phyloP scores from a whole-genome alignment of 176 grass and related monocot species.

The Cenchrus purpureus region DNA sequence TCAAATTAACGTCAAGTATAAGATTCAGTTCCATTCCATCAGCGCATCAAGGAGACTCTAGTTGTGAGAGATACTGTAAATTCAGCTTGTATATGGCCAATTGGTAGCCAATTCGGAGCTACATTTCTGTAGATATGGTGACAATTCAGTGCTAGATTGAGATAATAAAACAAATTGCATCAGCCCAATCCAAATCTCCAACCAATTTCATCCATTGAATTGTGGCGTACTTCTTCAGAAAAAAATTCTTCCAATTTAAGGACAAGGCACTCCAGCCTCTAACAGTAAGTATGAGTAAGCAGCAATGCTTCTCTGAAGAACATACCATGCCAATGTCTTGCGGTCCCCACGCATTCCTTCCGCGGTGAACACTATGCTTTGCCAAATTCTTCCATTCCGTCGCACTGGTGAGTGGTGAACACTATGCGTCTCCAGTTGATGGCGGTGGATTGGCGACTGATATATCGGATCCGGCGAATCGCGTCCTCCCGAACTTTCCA shows the following conservation, averaged over 20 bases:
- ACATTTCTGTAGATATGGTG: background rate
- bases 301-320: slow-evolving; percentile 42
- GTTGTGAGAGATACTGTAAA: slow-evolving; percentile 1
- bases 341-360: slow-evolving; percentile 43
- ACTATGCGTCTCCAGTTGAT: background rate
- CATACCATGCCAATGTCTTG: slow-evolving; percentile 44
- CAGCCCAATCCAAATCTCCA: slow-evolving; percentile 37
- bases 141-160: background rate
- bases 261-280: background rate
- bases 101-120: background rate
- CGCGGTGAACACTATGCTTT: slow-evolving; percentile 12
- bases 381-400: slow-evolving; percentile 40
- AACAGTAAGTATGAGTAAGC: background rate
- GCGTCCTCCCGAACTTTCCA: background rate
- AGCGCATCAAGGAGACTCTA: background rate
- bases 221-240: slow-evolving; percentile 28
- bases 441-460: background rate
- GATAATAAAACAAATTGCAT: slow-evolving; percentile 2
- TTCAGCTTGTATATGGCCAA: background rate
- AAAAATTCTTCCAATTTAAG: background rate
- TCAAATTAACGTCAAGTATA: background rate
- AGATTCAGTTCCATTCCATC: background rate
- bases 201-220: slow-evolving; percentile 42
- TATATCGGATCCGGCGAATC: background rate
- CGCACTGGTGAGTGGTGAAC: background rate